phyloP scores from a whole-genome alignment of 768 basidiomycete species.

The Mycena olivaceomarginata region DNA sequence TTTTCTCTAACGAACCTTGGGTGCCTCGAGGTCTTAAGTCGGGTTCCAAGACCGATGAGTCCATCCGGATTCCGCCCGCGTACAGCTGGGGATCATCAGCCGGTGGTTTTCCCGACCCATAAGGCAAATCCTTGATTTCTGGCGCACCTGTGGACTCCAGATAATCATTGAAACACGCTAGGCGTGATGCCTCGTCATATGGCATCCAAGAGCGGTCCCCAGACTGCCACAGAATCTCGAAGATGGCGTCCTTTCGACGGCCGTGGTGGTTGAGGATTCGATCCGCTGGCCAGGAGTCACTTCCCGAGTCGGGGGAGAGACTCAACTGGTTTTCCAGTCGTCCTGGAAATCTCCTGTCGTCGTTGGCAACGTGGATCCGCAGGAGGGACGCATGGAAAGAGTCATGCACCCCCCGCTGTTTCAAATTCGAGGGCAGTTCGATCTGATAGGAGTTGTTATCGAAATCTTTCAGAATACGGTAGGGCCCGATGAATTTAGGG shows the following conservation, averaged over 20 bases:
- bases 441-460: conserved; percentile 42
- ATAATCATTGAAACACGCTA: conserved; percentile 51
- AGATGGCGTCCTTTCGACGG: conserved; percentile 41
- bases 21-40: too few relatives aligned
- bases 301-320: neutral
- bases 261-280: conserved; percentile 49
- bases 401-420: conserved; percentile 39
- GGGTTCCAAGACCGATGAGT: neutral
- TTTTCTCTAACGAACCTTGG: too few relatives aligned
- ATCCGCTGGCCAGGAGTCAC: conserved; percentile 49
- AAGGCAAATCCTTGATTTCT: conserved; percentile 14
- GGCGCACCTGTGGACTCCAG: conserved; percentile 53
- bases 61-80: neutral
- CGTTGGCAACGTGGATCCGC: conserved; percentile 55
- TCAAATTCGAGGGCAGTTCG: conserved; percentile 46
- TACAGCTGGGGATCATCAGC: neutral
- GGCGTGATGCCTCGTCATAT: conserved; percentile 46
- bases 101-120: neutral
- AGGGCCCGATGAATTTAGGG: conserved; percentile 57
- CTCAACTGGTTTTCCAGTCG: neutral
- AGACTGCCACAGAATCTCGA: conserved; percentile 51
- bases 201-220: conserved; percentile 57
- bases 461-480: conserved; percentile 41
- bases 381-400: conserved; percentile 54
- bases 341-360: conserved; percentile 44